Percentiles rank a stretch among this genome's conserved stretches.
Conservation (phyloP, 2,329 filamentous ascomycete genomes). For the Rhexocercosporidium sp. region DNA sequence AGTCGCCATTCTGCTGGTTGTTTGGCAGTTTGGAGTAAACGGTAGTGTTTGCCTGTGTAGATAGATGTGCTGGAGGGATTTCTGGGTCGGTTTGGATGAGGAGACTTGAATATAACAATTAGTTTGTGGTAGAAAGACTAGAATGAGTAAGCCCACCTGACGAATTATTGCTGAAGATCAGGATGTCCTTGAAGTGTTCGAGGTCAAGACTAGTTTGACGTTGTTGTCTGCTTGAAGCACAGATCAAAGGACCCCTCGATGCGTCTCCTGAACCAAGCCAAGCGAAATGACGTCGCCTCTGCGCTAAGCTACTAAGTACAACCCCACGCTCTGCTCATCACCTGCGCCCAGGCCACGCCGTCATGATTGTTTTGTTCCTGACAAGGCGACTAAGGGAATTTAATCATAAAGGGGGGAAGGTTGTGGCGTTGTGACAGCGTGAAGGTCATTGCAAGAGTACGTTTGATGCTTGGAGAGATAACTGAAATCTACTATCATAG, state of each 20-base stretch:
- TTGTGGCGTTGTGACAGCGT: neutral
- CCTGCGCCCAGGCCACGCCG: neutral
- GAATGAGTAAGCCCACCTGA: neutral
- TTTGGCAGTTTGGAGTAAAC: neutral
- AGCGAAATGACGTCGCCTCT: conserved; percentile 4
- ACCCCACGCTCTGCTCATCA: neutral
- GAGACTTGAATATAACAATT: neutral
- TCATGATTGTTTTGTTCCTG: conserved; percentile 5
- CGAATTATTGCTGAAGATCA: too few relatives aligned
- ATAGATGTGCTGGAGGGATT: neutral
- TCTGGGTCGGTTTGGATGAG: neutral
- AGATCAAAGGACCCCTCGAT: neutral
- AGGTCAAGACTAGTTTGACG: too few relatives aligned
- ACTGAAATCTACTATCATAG: too few relatives aligned
- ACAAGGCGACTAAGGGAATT: conserved; percentile 7
- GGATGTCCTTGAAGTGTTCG: too few relatives aligned
- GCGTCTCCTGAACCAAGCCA: conserved; percentile 2
- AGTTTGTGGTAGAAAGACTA: neutral
- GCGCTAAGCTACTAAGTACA: neutral
- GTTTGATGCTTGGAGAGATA: too few relatives aligned
- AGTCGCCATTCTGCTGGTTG: conserved; percentile 32
- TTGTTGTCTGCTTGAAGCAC: neutral
- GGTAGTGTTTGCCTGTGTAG: neutral
- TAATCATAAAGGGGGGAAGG: too few relatives aligned
- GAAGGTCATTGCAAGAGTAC: too few relatives aligned